Base-by-base conservation (phyloP, 1,284 basidiomycete species). In the Tetrapyrgos nigripes region DNA sequence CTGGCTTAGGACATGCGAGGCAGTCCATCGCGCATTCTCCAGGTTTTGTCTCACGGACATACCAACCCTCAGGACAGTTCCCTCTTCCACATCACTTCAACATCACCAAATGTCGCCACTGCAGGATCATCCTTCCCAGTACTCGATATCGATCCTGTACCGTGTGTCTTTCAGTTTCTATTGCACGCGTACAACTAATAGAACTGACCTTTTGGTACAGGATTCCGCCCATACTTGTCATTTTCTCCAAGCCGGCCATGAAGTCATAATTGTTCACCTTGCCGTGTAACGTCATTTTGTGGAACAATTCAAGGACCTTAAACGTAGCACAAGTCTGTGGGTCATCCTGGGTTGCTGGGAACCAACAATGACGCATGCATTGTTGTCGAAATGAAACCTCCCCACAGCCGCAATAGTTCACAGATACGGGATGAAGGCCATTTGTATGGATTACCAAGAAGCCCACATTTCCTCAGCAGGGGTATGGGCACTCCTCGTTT, bases 81-180 rank as follows among this genome's bases (percentile, higher is more conserved):
- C 66, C 67, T 9, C 62, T 49, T 0, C 72, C 71, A 0, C 59
- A 59, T 0, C 66, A 55, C 53, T 74, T 76, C 6, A 68, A 57
- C 59, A 69, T 64, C 27, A 67, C 65, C 9, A 74, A 53, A 54
- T 72, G 64, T 0, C 64, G 51, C 64, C 66, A 74, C 49, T 60
- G 23, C 31, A 23, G 17, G 14, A 43, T 44, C 53, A 46, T 47
- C 0, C 61, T 58, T 3, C 65, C 46, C 37, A 74, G 69, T 0
- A 59, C 53, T 11, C 66, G 49, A n/a, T 71, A 68, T 0, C 65
- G 60, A 43, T 68, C 60, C 70, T 73, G 29, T 48, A 5, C 8
- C 23, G 4, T 19, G 5, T 17, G 17, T 27, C n/a, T 24, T 37
- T 13, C 19, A 53, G 17, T n/a, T 17, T 19, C 21, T 43, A 14